Conservation (phyloP, 495 filamentous ascomycete genomes). For the Neurospora sp. region DNA sequence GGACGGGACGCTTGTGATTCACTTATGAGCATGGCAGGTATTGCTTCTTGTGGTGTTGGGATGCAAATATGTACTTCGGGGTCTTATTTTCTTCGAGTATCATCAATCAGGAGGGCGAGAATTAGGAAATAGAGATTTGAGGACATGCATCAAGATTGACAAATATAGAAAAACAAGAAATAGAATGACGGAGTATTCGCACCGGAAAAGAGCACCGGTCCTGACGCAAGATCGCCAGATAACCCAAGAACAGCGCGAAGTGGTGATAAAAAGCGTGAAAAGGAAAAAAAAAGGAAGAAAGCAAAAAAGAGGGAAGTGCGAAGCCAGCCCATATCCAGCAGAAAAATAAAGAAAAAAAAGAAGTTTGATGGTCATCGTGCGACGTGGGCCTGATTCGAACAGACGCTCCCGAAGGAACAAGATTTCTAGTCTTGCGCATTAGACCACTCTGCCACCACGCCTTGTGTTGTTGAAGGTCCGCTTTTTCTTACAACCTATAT, state of each 20-base stretch:
- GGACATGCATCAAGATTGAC: background rate
- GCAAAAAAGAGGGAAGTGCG: background rate
- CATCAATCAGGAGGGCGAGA: background rate
- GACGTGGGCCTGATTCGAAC: background rate
- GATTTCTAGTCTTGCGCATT: background rate
- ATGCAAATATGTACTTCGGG: background rate
- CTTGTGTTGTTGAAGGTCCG: background rate
- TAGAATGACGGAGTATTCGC: background rate
- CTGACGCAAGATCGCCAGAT: background rate
- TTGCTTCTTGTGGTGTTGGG: background rate
- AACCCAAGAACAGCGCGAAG: no score
- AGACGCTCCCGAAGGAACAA: background rate
- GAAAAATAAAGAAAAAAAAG: background rate
- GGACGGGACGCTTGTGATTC: background rate
- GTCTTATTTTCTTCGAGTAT: background rate
- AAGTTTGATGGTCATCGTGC: background rate
- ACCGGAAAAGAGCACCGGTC: background rate
- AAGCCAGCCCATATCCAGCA: background rate
- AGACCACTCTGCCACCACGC: background rate
- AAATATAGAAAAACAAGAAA: background rate
- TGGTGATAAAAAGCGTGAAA: background rate
- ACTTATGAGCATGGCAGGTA: background rate
- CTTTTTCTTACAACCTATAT: no score
- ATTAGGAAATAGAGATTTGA: background rate
- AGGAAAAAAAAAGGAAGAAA: background rate